These are phyloP conservation scores for Hypomyces perniciosus DNA, from an alignment of 2,329 filamentous ascomycete genomes.

Conservation along the genomic window DNA sequence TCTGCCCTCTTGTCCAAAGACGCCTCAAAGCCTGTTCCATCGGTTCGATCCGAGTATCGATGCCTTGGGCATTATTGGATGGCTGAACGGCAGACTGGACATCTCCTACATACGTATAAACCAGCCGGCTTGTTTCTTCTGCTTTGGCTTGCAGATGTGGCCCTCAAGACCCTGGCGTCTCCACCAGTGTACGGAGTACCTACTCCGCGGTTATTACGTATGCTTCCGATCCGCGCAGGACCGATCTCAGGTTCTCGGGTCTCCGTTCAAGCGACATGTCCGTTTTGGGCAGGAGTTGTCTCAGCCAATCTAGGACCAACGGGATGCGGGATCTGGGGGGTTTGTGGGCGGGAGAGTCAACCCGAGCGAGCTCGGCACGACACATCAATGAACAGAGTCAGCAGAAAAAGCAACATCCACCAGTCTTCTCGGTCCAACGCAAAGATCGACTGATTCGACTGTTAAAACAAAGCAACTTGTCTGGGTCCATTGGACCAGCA, in stretches of 20 bases:
- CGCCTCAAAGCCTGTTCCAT: not conserved
- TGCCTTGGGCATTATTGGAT: not conserved
- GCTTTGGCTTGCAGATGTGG: too few relatives aligned
- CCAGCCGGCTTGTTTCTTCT: too few relatives aligned
- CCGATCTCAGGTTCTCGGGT: too few relatives aligned
- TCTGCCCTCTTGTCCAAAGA: too few relatives aligned
- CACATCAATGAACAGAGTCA: not conserved
- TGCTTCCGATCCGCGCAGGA: too few relatives aligned
- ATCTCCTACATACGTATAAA: too few relatives aligned
- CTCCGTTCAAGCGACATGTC: too few relatives aligned
- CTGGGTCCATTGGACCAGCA: constrained; percentile 3
- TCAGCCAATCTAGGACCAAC: not conserved
- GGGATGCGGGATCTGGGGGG: not conserved
- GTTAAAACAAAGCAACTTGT: constrained; percentile 5
- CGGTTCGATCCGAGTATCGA: not conserved
- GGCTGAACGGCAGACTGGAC: too few relatives aligned
- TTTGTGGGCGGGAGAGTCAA: not conserved
- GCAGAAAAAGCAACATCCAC: constrained; percentile 2
- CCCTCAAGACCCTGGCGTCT: too few relatives aligned
- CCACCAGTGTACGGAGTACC: too few relatives aligned
- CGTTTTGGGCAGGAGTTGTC: not conserved
- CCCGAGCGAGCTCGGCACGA: not conserved
- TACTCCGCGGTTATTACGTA: too few relatives aligned
- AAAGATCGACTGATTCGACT: constrained; percentile 4
- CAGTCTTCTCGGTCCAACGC: constrained; percentile 1